phyloP scores from a whole-genome alignment of 768 basidiomycete species.

The Solioccasus polychromus region DNA sequence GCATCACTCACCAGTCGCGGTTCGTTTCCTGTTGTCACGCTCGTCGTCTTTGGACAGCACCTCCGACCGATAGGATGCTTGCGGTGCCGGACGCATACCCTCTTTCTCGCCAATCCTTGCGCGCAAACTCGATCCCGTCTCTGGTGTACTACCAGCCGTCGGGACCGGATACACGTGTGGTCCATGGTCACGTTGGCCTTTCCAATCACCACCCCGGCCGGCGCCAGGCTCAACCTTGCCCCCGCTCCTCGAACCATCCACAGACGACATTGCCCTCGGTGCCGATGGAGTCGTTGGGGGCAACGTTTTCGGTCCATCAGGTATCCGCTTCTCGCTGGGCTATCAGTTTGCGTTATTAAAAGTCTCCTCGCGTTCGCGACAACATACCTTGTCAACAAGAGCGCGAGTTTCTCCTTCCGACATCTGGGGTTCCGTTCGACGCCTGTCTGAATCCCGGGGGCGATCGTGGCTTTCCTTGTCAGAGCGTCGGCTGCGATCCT shows the following conservation, averaged over 20 bases:
- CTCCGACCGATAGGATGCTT: constrained; percentile 47
- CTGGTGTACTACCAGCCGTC: constrained; percentile 17
- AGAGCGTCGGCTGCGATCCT: constrained; percentile 65
- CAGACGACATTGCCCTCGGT: constrained; percentile 66
- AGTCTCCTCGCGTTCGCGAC: neutral
- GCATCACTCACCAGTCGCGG: constrained; percentile 55
- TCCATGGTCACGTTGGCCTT: constrained; percentile 37
- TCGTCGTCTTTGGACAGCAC: constrained; percentile 55
- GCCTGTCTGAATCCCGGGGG: constrained; percentile 63
- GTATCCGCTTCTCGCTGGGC: constrained; percentile 53
- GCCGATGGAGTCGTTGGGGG: constrained; percentile 64
- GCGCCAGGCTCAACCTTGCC: constrained; percentile 39
- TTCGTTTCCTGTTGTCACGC: constrained; percentile 66
- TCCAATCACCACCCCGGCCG: constrained; percentile 47
- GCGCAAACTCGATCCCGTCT: constrained; percentile 40
- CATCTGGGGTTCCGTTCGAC: constrained; percentile 60
- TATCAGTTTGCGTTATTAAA: constrained; percentile 21
- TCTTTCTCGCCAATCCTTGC: constrained; percentile 67
- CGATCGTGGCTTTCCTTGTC: constrained; percentile 73
- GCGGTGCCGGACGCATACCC: constrained; percentile 36
- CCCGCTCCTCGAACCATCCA: constrained; percentile 38
- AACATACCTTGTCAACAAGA: constrained; percentile 61
- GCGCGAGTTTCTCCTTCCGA: constrained; percentile 49
- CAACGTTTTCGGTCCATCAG: constrained; percentile 53
- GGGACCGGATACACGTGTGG: constrained; percentile 23